Base-by-base conservation (phyloP, 306 rosid genomes). In the Dalbergia oliveri region DNA sequence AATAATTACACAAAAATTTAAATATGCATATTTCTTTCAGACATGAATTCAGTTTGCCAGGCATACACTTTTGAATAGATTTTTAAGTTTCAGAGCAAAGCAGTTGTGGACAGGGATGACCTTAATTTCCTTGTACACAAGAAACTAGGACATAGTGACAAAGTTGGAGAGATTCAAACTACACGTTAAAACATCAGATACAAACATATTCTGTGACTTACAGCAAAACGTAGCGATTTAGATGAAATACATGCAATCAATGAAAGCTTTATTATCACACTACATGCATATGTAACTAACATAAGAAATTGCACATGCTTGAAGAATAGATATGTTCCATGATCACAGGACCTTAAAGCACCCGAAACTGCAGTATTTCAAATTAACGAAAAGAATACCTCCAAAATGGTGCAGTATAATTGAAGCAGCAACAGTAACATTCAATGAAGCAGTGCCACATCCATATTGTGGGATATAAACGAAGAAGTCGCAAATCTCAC, bases 381-480 rank as follows among this genome's bases (percentile, higher is more conserved):
- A 47, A 37, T 75, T 56, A 10, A 71, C 14, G 53, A 56, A 51
- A 33, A 47, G 26, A 72, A 75, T 87, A 91, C 99, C 99, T 88
- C 89, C 98, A 84, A 93, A 95, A 73, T 95, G 96, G 85, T 96
- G 98, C 14, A 96, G 87, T 35, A 96, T 96, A 60, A 96, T 91
- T 23, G 99, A 96, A 69, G 94, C 99, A 19, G 99, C 99, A 0
- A 96, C 94, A 0, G 99, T 93, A 11, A 96, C 98, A 84, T 91
- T 96, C 84, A 93, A 80, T 1, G 99, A 95, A 77, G 97, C 99
- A 75, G 97, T 96, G 61, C 98, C 97, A 11, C 77, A 72, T 12
- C 99, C 99, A 72, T 93, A 95, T 43, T 95, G 99, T 0, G 98
- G 98, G 77, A 93, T 91, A 83, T 93, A 95, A 80, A 95, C 90